Base-by-base conservation (phyloP, 1,284 basidiomycete species). In the Phylloporus sp. region DNA sequence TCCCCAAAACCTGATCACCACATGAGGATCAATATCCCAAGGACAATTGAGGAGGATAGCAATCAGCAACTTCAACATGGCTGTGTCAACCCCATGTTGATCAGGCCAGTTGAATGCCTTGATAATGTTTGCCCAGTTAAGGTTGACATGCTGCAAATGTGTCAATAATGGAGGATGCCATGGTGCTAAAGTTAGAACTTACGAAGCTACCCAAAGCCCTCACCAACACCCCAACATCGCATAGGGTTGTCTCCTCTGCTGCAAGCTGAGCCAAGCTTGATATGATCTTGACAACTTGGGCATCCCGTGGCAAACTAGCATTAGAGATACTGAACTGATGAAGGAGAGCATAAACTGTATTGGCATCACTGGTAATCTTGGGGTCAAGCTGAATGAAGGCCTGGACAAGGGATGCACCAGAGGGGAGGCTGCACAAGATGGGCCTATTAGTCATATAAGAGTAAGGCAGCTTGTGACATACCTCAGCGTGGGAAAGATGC, bases 61-160 rank as follows among this genome's bases (percentile, higher is more conserved):
- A 57, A 95, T 92, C 67, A 94, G 78, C 55, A 94, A 82, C 75
- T 93, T 94, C 65, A 95, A 75, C 0, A 91, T 94, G 34, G 90
- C 88, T 2, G 92, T 93, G 74, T 94, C 93, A 22, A 94, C 91
- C 8, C 91, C 90, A 66, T 86, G 85, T 51, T 93, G 85, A 73
- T 93, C 90, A 20, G 87, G 81, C 77, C 87, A 84, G 79, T 95
- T 93, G 70, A 94, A 94, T 3, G 88, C 85, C 66, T 87, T 86
- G 70, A 95, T 89, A 61, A 94, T 87, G 60, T 83, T 86, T 24
- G 92, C 84, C 93, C 94, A 97, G 64, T 92, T 86, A 64, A 96
- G 78, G 44, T 82, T 80, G 42, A 82, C 81, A 72, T 86, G 84
- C 87, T 91, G 69, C 29, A 62, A 66, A 70, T 55, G 62, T 66